These are phyloP conservation scores for Mycena amicta DNA, from an alignment of 768 basidiomycete species.

Conservation along the genomic window DNA sequence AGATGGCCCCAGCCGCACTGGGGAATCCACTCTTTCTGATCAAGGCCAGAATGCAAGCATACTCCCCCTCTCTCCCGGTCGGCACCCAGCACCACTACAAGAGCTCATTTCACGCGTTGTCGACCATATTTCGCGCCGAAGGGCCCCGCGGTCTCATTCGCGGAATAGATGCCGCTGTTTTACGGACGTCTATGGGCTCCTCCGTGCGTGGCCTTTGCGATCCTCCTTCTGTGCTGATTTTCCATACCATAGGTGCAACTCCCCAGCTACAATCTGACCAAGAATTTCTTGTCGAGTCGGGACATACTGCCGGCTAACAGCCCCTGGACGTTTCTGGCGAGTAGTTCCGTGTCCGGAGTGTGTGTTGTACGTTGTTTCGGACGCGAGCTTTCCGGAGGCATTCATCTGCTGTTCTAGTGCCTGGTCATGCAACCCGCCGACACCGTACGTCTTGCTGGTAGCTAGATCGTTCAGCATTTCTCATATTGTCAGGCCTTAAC, in stretches of 20 bases:
- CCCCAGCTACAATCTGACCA: constrained; percentile 94
- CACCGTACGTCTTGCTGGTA: constrained; percentile 47
- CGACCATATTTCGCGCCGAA: constrained; percentile 79
- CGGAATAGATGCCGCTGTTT: constrained; percentile 90
- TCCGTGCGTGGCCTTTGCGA: constrained; percentile 69
- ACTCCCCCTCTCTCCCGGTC: constrained; percentile 91
- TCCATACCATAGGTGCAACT: constrained; percentile 88
- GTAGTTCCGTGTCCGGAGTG: constrained; percentile 85
- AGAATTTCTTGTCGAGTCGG: constrained; percentile 70
- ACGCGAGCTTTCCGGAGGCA: background rate
- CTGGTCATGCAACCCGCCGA: constrained; percentile 95
- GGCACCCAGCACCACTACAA: constrained; percentile 94
- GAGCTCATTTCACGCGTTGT: constrained; percentile 77
- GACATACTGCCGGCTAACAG: constrained; percentile 76
- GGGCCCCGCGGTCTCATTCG: constrained; percentile 79
- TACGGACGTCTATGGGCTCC: constrained; percentile 94
- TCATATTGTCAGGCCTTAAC: constrained; percentile 67
- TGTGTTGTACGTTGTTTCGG: constrained; percentile 72
- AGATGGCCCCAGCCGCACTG: constrained; percentile 53
- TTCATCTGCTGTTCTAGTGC: constrained; percentile 48
- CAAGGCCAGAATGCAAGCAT: constrained; percentile 99
- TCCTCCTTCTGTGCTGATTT: no score
- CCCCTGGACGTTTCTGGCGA: constrained; percentile 84
- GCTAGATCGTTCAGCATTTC: background rate
- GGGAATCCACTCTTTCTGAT: constrained; percentile 94